Percentiles rank a stretch among this genome's conserved stretches.
phyloP scores from a whole-genome alignment of 768 basidiomycete species.

The Lentinus tigrinus region DNA sequence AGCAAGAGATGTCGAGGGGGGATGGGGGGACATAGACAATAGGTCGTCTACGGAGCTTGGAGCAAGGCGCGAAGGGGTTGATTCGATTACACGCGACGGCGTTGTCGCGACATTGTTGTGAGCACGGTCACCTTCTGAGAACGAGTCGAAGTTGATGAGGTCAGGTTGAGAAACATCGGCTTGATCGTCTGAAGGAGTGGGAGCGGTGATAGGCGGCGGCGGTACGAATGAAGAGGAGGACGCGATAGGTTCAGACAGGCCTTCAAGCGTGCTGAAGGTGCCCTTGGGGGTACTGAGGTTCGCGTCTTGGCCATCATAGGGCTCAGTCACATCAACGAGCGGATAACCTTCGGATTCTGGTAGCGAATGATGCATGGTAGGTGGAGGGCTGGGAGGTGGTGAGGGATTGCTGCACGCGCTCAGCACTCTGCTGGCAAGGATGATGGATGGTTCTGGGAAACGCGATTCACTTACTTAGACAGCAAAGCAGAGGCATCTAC shows the following conservation, averaged over 20 bases:
- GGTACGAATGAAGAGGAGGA: neutral
- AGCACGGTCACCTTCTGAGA: slow-evolving; percentile 27
- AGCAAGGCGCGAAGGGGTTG: neutral
- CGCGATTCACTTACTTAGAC: neutral
- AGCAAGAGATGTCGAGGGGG: neutral
- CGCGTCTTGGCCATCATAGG: neutral
- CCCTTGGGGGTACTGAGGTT: neutral
- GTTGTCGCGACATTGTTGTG: neutral
- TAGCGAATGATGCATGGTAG: slow-evolving; percentile 15
- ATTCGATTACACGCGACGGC: neutral
- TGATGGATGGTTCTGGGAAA: slow-evolving; percentile 60
- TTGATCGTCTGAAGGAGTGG: neutral
- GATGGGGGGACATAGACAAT: slow-evolving; percentile 24
- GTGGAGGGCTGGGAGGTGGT: slow-evolving; percentile 46
- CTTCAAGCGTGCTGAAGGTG: slow-evolving; percentile 3
- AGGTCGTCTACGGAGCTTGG: slow-evolving; percentile 22
- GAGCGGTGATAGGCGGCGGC: neutral
- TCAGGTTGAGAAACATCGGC: slow-evolving; percentile 26
- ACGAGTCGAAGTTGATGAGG: slow-evolving; percentile 44
- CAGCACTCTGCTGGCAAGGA: slow-evolving; percentile 62
- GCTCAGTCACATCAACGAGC: neutral
- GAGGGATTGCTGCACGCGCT: slow-evolving; percentile 77
- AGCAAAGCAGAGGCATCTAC: neutral
- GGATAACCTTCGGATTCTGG: slow-evolving; percentile 7
- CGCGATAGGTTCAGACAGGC: neutral